Evolutionary conservation across 2,329 filamentous ascomycete genomes (phyloP).

Genomic region (Leptographium wingfieldii): DNA sequence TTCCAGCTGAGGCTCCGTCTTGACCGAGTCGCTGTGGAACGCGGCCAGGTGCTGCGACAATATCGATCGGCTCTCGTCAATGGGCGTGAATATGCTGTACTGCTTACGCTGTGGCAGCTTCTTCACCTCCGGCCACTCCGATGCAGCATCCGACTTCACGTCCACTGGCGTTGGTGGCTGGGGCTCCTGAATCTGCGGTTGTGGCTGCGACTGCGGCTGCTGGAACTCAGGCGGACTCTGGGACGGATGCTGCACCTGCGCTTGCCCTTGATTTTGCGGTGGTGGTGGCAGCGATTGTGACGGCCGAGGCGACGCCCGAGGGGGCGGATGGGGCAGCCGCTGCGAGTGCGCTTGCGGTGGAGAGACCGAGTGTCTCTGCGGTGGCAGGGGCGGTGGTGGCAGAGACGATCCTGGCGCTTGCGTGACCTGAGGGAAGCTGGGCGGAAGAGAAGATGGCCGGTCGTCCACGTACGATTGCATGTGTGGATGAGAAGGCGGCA

Average conservation of each 20-base stretch:
- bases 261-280: conserved; percentile 18
- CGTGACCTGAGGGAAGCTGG: conserved; percentile 35
- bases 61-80: conserved; percentile 84
- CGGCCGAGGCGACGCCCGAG: conserved; percentile 37
- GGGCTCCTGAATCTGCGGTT: conserved; percentile 29
- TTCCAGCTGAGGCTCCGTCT: conserved; percentile 20
- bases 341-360: conserved; percentile 46
- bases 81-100: conserved; percentile 93
- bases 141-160: conserved; percentile 1
- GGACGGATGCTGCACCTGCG: background rate
- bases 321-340: conserved; percentile 36
- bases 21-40: conserved; percentile 44
- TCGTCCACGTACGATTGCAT: conserved; percentile 66
- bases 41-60: conserved; percentile 70
- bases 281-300: conserved; percentile 21
- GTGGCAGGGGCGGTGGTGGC: conserved; percentile 30
- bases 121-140: conserved; percentile 36
- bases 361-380: conserved; percentile 41
- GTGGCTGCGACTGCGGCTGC: conserved; percentile 16
- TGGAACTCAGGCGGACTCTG: conserved; percentile 18
- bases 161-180: conserved; percentile 37
- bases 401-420: conserved; percentile 33
- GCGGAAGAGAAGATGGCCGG: conserved; percentile 60
- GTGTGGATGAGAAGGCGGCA: conserved; percentile 29
- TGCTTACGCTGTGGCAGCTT: conserved; percentile 64